A percentile compares a stretch with the other conserved stretches of the same genome.
Conservation (phyloP, 176 grass and related monocot genomes). For the Aegilops speltoides region DNA sequence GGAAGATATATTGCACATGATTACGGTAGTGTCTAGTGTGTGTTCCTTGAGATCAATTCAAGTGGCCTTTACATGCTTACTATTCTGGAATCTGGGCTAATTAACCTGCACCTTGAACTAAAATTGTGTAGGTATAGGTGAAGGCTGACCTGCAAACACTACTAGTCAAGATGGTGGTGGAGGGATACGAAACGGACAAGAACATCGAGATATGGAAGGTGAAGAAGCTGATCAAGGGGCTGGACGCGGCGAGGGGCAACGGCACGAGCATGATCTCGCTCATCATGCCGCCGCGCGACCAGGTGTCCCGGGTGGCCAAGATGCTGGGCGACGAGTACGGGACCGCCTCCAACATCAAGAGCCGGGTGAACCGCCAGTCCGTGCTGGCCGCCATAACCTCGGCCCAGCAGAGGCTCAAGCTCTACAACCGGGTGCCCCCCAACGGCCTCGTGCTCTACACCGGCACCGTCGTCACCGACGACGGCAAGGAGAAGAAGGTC, state of each 20-base stretch:
- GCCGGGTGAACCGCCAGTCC: conserved; percentile 66
- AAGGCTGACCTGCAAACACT: not conserved
- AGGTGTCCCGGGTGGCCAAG: conserved; percentile 59
- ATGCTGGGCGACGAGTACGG: conserved; percentile 76
- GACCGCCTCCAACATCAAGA: conserved; percentile 77
- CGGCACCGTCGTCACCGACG: conserved; percentile 62
- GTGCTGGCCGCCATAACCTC: conserved; percentile 70
- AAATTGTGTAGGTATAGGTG: conserved; percentile 12
- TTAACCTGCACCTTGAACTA: not conserved
- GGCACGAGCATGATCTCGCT: conserved; percentile 76
- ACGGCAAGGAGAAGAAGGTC: conserved; percentile 77
- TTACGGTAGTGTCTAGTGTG: not conserved
- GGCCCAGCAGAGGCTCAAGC: conserved; percentile 64
- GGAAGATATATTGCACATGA: not conserved
- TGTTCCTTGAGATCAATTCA: not conserved
- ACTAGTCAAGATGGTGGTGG: conserved; percentile 31
- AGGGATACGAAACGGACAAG: conserved; percentile 49
- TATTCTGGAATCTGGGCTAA: no score
- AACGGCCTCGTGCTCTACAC: conserved; percentile 74
- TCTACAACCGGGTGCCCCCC: conserved; percentile 56
- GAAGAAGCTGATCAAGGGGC: conserved; percentile 61
- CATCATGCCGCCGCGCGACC: conserved; percentile 67
- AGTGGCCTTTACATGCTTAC: no score
- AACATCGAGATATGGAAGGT: conserved; percentile 64
- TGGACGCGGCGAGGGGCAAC: conserved; percentile 59